Percentiles rank a stretch among this genome's conserved stretches.
Conservation (phyloP, 495 filamentous ascomycete species). For the Lindgomyces ingoldianus region DNA sequence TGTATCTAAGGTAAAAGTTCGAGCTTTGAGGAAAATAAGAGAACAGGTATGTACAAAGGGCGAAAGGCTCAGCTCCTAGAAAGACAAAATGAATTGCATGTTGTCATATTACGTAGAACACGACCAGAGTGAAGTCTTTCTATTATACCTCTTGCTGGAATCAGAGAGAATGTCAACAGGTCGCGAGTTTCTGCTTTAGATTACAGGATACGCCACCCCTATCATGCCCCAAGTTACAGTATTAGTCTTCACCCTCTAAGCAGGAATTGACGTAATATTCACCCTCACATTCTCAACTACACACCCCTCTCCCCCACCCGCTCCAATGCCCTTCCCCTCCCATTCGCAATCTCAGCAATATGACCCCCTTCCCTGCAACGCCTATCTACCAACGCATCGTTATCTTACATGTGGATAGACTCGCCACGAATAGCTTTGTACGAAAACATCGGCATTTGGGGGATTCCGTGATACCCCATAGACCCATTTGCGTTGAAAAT, state of each 20-base stretch:
- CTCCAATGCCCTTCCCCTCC: conserved; percentile 17
- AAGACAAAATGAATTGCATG: too few species aligned
- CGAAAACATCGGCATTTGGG: conserved; percentile 51
- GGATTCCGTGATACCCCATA: conserved; percentile 50
- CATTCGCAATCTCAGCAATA: conserved; percentile 32
- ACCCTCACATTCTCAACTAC: conserved; percentile 20
- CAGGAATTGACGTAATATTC: conserved; percentile 15
- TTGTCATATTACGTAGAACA: too few species aligned
- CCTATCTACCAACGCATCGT: conserved; percentile 48
- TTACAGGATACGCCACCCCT: neutral
- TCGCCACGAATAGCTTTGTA: conserved; percentile 57
- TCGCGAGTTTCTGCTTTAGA: neutral
- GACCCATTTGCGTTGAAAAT: conserved; percentile 42
- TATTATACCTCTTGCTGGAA: too few species aligned
- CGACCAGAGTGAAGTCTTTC: too few species aligned
- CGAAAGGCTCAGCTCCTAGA: too few species aligned
- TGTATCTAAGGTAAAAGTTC: too few species aligned
- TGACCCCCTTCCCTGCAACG: conserved; percentile 48
- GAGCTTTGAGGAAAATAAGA: too few species aligned
- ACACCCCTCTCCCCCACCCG: conserved; percentile 29
- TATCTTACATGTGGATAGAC: conserved; percentile 47
- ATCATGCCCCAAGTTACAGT: neutral
- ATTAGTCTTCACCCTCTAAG: neutral
- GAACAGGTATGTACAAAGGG: too few species aligned
- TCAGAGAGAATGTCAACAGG: neutral